Conservation (phyloP, 352 stramenopile species). For the Phytopythium boreale region DNA sequence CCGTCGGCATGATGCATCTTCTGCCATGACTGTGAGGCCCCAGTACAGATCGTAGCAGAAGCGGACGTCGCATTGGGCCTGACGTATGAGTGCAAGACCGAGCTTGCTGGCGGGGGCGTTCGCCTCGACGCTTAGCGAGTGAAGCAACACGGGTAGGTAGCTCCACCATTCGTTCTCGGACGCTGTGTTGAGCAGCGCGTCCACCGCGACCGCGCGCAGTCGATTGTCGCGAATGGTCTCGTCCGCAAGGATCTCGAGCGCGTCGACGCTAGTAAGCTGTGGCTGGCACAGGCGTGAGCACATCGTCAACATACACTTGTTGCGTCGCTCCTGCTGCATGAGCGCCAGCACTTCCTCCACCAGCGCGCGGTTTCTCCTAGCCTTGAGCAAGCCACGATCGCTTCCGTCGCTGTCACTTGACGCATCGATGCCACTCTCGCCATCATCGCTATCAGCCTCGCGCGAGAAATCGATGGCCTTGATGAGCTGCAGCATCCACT, state of each 20-base stretch:
- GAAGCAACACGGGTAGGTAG: slow-evolving; percentile 68
- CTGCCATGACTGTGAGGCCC: slow-evolving; percentile 78
- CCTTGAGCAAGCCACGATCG: slow-evolving; percentile 7
- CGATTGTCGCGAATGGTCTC: slow-evolving; percentile 57
- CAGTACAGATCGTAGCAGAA: slow-evolving; percentile 88
- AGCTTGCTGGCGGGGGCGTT: slow-evolving; percentile 65
- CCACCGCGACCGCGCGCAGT: slow-evolving; percentile 58
- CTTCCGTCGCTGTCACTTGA: slow-evolving; percentile 5
- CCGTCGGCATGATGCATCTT: slow-evolving; percentile 69
- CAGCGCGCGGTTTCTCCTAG: slow-evolving; percentile 26
- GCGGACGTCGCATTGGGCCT: slow-evolving; percentile 72
- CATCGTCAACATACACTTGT: slow-evolving; percentile 89
- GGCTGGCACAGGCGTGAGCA: slow-evolving; percentile 77
- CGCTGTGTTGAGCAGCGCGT: slow-evolving; percentile 59
- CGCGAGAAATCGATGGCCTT: slow-evolving; percentile 77
- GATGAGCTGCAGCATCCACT: slow-evolving; percentile 83
- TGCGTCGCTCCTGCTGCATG: slow-evolving; percentile 56
- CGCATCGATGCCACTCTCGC: background rate
- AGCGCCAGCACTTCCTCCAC: slow-evolving; percentile 62
- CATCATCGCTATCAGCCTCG: slow-evolving; percentile 42
- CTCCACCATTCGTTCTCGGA: slow-evolving; percentile 81
- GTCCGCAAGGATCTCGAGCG: slow-evolving; percentile 72
- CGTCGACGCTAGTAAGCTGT: slow-evolving; percentile 72
- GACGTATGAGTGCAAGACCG: slow-evolving; percentile 59
- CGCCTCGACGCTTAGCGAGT: slow-evolving; percentile 69